A percentile compares a stretch with the other conserved stretches of the same genome.
Conservation (phyloP, 768 basidiomycete species). For the Peribolospora baueri region DNA sequence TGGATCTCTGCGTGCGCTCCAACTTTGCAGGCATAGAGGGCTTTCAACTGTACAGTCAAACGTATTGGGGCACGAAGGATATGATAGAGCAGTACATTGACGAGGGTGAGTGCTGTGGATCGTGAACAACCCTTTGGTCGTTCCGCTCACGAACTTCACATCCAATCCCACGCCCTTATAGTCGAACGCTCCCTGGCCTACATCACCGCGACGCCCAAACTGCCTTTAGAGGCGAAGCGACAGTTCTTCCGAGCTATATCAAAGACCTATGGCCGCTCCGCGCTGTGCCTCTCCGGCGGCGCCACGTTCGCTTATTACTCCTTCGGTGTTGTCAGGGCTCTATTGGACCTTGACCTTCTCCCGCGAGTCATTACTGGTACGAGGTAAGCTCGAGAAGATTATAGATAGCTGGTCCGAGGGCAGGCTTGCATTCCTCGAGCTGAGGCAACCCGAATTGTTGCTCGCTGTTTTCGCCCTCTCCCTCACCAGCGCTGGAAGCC, state of each 20-base stretch:
- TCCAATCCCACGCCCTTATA: conserved; percentile 25
- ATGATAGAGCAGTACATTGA: conserved; percentile 36
- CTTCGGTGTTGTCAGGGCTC: conserved; percentile 73
- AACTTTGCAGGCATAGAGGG: conserved; percentile 91
- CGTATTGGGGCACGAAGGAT: conserved; percentile 73
- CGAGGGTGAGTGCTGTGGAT: conserved; percentile 7
- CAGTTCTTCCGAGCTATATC: conserved; percentile 74
- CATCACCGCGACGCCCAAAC: conserved; percentile 39
- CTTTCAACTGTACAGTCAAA: conserved; percentile 56
- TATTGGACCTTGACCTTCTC: conserved; percentile 59
- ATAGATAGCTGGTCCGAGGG: too few species aligned
- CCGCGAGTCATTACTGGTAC: conserved; percentile 89
- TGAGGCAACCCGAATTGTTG: too few species aligned
- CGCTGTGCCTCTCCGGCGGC: conserved; percentile 85
- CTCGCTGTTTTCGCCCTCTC: too few species aligned
- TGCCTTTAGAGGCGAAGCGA: conserved; percentile 58
- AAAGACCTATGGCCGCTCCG: conserved; percentile 70
- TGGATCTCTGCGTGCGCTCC: conserved; percentile 68
- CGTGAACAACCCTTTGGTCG: background rate
- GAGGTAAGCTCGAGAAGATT: too few species aligned
- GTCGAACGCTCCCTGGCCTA: conserved; percentile 50
- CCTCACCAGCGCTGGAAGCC: too few species aligned
- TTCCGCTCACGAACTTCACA: background rate
- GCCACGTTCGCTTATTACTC: conserved; percentile 40
- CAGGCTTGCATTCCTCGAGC: too few species aligned